phyloP scores from a whole-genome alignment of 2,329 filamentous ascomycete species.

The Neonectria sp. region DNA sequence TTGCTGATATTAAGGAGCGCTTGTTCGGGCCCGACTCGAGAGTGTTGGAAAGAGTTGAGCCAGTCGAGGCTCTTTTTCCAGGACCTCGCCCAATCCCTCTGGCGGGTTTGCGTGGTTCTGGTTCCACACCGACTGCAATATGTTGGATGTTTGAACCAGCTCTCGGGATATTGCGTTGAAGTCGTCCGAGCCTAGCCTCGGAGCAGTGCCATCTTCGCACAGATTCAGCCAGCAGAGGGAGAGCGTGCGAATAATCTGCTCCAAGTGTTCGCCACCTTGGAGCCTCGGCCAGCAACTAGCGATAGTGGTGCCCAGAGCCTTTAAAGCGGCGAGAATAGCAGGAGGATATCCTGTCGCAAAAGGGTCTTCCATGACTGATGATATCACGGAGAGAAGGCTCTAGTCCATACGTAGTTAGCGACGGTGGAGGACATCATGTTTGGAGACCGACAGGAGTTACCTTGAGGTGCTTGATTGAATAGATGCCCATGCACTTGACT shows the following conservation, averaged over 20 bases:
- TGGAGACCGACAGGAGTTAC: slow-evolving; percentile 52
- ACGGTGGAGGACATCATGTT: slow-evolving; percentile 1
- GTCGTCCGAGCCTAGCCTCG: slow-evolving; percentile 3
- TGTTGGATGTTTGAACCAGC: slow-evolving; percentile 39
- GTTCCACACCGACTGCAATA: slow-evolving; percentile 44
- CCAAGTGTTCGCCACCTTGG: slow-evolving; percentile 66
- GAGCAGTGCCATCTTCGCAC: slow-evolving; percentile 57
- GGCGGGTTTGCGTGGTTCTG: slow-evolving; percentile 30
- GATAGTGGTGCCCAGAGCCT: slow-evolving; percentile 71
- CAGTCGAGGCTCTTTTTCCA: slow-evolving; percentile 50
- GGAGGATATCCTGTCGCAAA: slow-evolving; percentile 72
- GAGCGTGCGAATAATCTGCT: slow-evolving; percentile 75
- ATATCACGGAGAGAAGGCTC: slow-evolving; percentile 78
- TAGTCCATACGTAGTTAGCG: slow-evolving; percentile 51
- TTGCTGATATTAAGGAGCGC: background rate
- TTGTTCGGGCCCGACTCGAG: slow-evolving; percentile 5
- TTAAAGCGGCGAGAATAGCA: slow-evolving; percentile 67
- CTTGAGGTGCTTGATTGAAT: slow-evolving; percentile 78
- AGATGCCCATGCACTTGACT: slow-evolving; percentile 71
- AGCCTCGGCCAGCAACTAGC: slow-evolving; percentile 80
- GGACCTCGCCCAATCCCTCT: slow-evolving; percentile 34
- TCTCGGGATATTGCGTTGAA: slow-evolving; percentile 30
- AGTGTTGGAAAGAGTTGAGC: slow-evolving; percentile 43
- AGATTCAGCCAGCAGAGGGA: slow-evolving; percentile 75
- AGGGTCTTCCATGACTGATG: slow-evolving; percentile 76